Base-by-base conservation (phyloP, 2,329 filamentous ascomycete species). In the Alternaria novae-zelandiae region DNA sequence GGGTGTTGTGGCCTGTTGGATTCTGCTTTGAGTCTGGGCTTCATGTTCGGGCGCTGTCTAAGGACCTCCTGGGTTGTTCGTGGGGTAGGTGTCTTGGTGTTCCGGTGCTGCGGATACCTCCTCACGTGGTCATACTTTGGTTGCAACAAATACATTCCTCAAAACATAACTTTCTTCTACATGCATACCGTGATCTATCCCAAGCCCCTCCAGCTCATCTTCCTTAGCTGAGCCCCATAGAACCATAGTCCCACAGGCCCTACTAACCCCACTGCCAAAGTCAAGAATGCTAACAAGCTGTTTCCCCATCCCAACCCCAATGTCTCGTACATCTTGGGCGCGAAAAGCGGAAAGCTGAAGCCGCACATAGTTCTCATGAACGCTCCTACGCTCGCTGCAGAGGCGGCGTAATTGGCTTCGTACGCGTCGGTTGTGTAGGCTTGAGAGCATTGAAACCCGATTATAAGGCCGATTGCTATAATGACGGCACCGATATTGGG, bases 351-450 rank as follows among this genome's bases (percentile, higher is more conserved):
- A 3, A 90, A 80, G 41, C 87, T 77, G 12, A 86, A 86, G 6
- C 86, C 88, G 13, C 86, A 79, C 5, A 88, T 74, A 7, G 80
- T 83, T 21, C 88, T 78, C 41, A 89, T 71, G 5, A 91, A 85
- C 0, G 88, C 71, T 5, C 89, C 89, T 2, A 88, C 88, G 1
- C 89, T 89, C 0, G 90, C 83, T 0, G 88, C 89, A 3, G 70
- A 74, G 8, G 75, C 72, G 10, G 72, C 72, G 41, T 75, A 74
- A 26, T 80, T 74, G 10, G 69, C 85, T 86, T 11, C 88, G 68
- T 86, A 90, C 6, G 85, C 83, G 60, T 91, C 89, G 36, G 90
- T 86, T 2, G 90, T 83, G 67, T 92, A 92, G 13, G 87, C 87
- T 59, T 86, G 84, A 46, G 87, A 84, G 30, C 86, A 86, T 73